Evolutionary conservation across 2,329 filamentous ascomycete genomes (phyloP).

Genomic region (Graphilbum sp.): DNA sequence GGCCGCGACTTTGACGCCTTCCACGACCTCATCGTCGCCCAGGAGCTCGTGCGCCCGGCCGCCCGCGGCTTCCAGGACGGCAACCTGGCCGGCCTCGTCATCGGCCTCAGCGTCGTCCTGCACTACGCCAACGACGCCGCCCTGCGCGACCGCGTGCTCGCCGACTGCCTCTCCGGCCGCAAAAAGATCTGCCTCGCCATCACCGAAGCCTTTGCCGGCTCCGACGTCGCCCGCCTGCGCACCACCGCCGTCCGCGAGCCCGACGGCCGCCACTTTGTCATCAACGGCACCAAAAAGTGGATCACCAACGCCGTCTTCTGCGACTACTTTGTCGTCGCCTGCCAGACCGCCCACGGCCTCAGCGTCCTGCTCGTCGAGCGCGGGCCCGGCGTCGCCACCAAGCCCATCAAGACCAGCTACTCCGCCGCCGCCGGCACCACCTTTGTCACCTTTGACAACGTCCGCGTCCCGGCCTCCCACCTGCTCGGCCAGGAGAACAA

Average conservation of each 20-base stretch:
- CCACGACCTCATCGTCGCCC: conserved; percentile 60
- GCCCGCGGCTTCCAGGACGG: conserved; percentile 73
- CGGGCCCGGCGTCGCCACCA: conserved; percentile 59
- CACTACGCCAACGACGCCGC: conserved; percentile 57
- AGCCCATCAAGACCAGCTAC: conserved; percentile 66
- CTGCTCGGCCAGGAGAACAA: conserved; percentile 71
- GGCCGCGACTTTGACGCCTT: conserved; percentile 79
- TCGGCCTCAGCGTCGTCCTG: conserved; percentile 62
- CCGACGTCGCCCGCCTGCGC: conserved; percentile 62
- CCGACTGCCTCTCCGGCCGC: conserved; percentile 60
- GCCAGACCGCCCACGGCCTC: conserved; percentile 63
- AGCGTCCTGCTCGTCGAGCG: conserved; percentile 62
- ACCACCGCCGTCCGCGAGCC: conserved; percentile 64
- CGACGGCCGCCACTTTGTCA: conserved; percentile 57
- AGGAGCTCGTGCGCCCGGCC: conserved; percentile 57
- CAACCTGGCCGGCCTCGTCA: conserved; percentile 76
- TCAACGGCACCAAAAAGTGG: conserved; percentile 71
- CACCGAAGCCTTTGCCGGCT: conserved; percentile 76
- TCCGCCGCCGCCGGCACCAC: conserved; percentile 64
- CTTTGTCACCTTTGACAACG: conserved; percentile 70
- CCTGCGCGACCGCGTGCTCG: conserved; percentile 49
- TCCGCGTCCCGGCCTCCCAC: conserved; percentile 67
- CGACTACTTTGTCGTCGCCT: conserved; percentile 73
- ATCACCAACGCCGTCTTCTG: conserved; percentile 60
- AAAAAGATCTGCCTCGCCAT: conserved; percentile 85